A percentile compares a stretch with the other conserved stretches of the same genome.
phyloP scores from a whole-genome alignment of 352 stramenopile genomes.

The Aphanomyces invadans region DNA sequence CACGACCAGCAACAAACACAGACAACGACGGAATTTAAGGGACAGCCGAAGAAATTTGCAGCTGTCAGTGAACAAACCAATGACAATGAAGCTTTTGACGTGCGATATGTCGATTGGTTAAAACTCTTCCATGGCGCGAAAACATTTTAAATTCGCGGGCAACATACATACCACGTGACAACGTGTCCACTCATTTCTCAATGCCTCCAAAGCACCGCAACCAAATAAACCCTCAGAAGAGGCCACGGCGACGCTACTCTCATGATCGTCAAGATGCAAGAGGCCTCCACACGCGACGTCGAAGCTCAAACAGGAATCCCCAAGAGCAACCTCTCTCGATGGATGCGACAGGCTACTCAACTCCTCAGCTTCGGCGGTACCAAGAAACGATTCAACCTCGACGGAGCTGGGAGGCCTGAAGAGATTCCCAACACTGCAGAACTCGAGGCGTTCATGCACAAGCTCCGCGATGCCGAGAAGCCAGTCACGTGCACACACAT shows the following conservation, averaged over 20 bases:
- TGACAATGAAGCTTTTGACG: not conserved
- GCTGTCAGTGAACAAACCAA: not conserved
- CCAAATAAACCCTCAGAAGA: not conserved
- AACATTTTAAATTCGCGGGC: not conserved
- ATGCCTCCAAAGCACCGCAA: not conserved
- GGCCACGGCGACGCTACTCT: not conserved
- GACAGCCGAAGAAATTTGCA: not conserved
- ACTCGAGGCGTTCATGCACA: not conserved
- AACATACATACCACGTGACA: not conserved
- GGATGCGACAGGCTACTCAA: not conserved
- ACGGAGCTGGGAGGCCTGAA: not conserved
- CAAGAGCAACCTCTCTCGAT: not conserved
- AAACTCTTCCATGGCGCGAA: not conserved
- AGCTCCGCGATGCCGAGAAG: not conserved
- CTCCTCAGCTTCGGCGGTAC: not conserved
- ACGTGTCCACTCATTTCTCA: slow-evolving; percentile 24
- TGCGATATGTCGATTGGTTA: not conserved
- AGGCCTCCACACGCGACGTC: not conserved
- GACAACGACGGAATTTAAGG: not conserved
- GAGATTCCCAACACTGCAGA: not conserved
- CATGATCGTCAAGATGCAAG: not conserved
- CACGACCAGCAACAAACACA: too few species aligned
- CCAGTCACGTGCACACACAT: not conserved
- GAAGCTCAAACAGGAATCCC: not conserved
- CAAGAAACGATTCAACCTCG: not conserved